Base-by-base conservation (phyloP, 768 basidiomycete species). In the Mycena polygramma region DNA sequence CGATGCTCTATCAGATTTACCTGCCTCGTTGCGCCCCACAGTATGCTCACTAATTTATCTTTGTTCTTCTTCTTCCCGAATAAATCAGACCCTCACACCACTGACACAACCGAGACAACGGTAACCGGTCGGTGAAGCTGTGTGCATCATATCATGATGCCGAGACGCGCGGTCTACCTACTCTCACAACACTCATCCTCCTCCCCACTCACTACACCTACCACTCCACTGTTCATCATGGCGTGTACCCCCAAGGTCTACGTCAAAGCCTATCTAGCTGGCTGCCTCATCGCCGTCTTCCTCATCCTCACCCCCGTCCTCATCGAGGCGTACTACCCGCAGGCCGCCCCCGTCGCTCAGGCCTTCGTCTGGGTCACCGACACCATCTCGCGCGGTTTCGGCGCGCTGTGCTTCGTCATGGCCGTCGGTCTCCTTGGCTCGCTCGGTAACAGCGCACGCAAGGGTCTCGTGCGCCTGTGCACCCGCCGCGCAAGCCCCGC, bases 251-350 rank as follows among this genome's bases (percentile, higher is more conserved):
- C 30, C 30, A 46, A 46, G 19, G 49, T 10, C 49, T 24, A 51
- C 13, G 49, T 26, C 22, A 51, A 22, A 51, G 49, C 10, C 49
- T 51, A 24, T 22, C 7, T 15, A 5, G 15, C 24, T 51, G n/a
- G 8, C 49, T 51, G 22, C 49, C 19, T 15, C 11, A 13, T 41
- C 39, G 5, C n/a, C 24, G 22, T 62, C 60, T n/a, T 51, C n/a
- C 20, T 62, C 48, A 15, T 49, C 48, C 19, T 62, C 30, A 22
- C 46, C 30, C 60, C 60, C 48, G 8, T 36, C 10, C 46, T 62
- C 60, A 51, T 62, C 35, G 60, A 62, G 60, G 30, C 6, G 46
- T 52, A 62, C 61, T 62, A 62, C 36, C 48, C 61, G n/a, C 35
- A 36, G 13, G 36, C 45, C 36, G 37, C 46, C 13, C 61, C 61